These are phyloP conservation scores for Hypoxylon cercidicola DNA, from an alignment of 495 filamentous ascomycete species.

Conservation along the genomic window DNA sequence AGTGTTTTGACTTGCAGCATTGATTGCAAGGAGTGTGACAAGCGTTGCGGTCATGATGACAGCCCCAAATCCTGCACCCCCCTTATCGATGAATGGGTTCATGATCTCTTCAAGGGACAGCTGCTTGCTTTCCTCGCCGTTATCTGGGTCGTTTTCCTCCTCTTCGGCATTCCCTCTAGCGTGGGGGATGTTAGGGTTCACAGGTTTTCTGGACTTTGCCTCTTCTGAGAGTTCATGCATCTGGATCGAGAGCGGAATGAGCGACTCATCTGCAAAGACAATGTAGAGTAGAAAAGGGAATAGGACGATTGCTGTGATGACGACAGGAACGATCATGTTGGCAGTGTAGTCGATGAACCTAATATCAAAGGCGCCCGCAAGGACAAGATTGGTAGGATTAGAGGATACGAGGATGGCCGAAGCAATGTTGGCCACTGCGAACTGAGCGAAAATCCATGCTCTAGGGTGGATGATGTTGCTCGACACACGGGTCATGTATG, in stretches of 20 bases:
- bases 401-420: conserved; percentile 76
- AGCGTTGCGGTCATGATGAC: conserved; percentile 70
- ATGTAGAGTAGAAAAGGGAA: conserved; percentile 73
- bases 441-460: conserved; percentile 76
- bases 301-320: conserved; percentile 68
- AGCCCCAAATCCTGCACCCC: conserved; percentile 67
- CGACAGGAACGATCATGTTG: conserved; percentile 74
- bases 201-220: conserved; percentile 60
- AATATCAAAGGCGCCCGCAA: conserved; percentile 73
- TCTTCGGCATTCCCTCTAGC: conserved; percentile 65
- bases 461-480: conserved; percentile 72
- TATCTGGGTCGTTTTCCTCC: conserved; percentile 56
- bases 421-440: conserved; percentile 72
- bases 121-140: conserved; percentile 60
- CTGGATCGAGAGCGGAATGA: conserved; percentile 70
- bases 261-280: conserved; percentile 67
- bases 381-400: conserved; percentile 77
- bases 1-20: conserved; percentile 60
- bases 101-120: conserved; percentile 74
- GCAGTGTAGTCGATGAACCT: conserved; percentile 74
- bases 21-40: conserved; percentile 66
- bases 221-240: conserved; percentile 73
- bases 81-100: conserved; percentile 74
- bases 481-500: conserved; percentile 76
- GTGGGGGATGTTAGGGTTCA: conserved; percentile 74